phyloP scores from a whole-genome alignment of 805 yeast species.

The Sugiyamaella valdiviana region DNA sequence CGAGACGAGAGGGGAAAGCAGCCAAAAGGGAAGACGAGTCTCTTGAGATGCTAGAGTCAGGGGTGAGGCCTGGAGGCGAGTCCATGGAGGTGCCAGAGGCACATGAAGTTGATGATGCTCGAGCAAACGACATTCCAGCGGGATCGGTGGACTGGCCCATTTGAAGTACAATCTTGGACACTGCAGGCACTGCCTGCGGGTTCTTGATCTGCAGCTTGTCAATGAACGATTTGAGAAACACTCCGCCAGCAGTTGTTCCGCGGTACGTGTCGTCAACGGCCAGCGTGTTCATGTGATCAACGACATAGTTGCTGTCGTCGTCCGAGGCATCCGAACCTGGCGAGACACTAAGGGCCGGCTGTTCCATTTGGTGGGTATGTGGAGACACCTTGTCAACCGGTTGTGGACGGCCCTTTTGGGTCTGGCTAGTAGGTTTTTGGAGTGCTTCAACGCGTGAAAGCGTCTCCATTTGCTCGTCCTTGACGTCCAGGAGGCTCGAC shows the following conservation, averaged over 20 bases:
- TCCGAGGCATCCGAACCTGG: conserved; percentile 7
- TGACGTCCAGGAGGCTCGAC: conserved; percentile 53
- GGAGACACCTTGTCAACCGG: not conserved
- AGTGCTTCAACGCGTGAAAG: conserved; percentile 27
- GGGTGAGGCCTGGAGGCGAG: not conserved
- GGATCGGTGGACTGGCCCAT: conserved; percentile 6
- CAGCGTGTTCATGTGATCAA: conserved; percentile 25
- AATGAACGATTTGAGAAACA: conserved; percentile 25
- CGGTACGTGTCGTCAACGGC: conserved; percentile 28
- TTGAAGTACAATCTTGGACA: conserved; percentile 7
- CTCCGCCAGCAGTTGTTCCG: conserved; percentile 33
- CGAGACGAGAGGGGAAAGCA: conserved; percentile 44
- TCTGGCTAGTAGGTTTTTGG: too few species aligned
- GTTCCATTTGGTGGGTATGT: not conserved
- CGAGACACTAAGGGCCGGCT: not conserved
- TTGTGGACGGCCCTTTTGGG: too few species aligned
- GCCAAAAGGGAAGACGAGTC: conserved; percentile 1
- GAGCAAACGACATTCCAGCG: not conserved
- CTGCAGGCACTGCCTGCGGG: conserved; percentile 19
- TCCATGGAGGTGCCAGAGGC: conserved; percentile 4
- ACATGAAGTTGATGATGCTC: conserved; percentile 1
- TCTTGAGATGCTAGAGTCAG: conserved; percentile 1
- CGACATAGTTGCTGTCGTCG: conserved; percentile 23
- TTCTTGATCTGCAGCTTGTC: conserved; percentile 25
- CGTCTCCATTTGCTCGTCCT: conserved; percentile 56